Base-by-base conservation (phyloP, 768 basidiomycete species). In the Leccinum imitatum region DNA sequence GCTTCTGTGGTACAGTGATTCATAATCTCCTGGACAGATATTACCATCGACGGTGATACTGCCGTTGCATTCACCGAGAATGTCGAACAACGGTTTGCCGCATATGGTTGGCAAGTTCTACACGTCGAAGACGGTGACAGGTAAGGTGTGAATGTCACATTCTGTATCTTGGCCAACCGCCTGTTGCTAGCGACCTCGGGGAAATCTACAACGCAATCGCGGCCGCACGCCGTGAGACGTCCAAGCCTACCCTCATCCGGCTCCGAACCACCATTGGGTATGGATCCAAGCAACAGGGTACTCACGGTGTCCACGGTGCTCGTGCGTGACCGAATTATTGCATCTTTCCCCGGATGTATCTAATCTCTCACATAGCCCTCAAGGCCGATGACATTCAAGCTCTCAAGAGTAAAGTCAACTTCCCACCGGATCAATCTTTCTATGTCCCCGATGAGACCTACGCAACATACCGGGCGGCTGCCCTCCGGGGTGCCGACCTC, bases 11-110 rank as follows among this genome's bases (percentile, higher is more conserved):
- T n/a, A 1, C 11, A 9, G 21, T 58, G 11, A 11, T 37, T 60
- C 63, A 59, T 65, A 53, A n/a, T 37, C 60, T 50, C 50, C 17
- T 31, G 50, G 51, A 57, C 63, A 94, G 91, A 94, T 75, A 98
- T 98, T 74, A 93, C 95, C 63, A 97, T 98, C 68, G 95, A 98
- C 72, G 95, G 95, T 63, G 86, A 93, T 76, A 98, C 95, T 64
- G 85, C 85, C 58, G 82, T 88, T 58, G 90, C 95, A 17, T 98
- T 98, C 82, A 98, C 95, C 47, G 95, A 98, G 76, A 86, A 97
- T 67, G 93, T 96, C 57, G 85, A 84, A 66, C 86, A 88, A 71
- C 87, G 95, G 58, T 97, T 95, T 82, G 77, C 87, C 71, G 73
- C 95, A 2, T 97, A 97, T 75, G 93, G 91, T 57, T 98, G 95